phyloP scores from a whole-genome alignment of 768 basidiomycete genomes.

The Pulveroboletus sp. region DNA sequence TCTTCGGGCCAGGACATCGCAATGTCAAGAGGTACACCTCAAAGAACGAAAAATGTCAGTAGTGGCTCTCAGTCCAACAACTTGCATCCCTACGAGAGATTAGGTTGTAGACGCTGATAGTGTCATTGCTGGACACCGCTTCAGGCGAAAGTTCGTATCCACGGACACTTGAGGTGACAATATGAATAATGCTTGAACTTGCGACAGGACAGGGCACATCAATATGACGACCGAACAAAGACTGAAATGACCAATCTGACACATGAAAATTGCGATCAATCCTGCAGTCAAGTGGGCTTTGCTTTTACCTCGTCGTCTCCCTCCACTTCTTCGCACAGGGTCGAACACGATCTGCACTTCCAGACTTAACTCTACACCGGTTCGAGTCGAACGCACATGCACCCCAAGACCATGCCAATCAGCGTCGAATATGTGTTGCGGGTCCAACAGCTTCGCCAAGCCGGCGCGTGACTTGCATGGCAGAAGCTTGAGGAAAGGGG shows the following conservation, averaged over 20 bases:
- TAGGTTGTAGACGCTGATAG: conserved; percentile 46
- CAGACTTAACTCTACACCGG: conserved; percentile 61
- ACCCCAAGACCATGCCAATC: conserved; percentile 89
- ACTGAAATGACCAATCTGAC: conserved; percentile 69
- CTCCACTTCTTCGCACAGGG: conserved; percentile 55
- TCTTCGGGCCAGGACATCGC: conserved; percentile 52
- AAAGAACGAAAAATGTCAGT: not conserved
- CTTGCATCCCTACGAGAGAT: conserved; percentile 34
- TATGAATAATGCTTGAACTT: conserved; percentile 47
- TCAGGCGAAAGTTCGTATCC: conserved; percentile 50
- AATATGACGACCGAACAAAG: conserved; percentile 64
- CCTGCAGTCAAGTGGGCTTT: not conserved
- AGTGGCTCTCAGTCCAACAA: not conserved
- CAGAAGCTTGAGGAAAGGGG: conserved; percentile 90
- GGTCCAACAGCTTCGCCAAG: conserved; percentile 75
- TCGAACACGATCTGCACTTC: conserved; percentile 76
- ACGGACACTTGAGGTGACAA: conserved; percentile 41
- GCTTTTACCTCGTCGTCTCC: conserved; percentile 49
- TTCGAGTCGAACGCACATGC: conserved; percentile 61
- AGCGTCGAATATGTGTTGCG: conserved; percentile 81
- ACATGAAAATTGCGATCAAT: conserved; percentile 3
- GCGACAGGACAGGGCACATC: conserved; percentile 69
- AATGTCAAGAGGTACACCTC: conserved; percentile 45
- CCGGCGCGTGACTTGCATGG: conserved; percentile 91
- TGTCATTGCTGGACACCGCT: conserved; percentile 34